Evolutionary conservation across 192 early-diverging fungal genomes (phyloP).

Genomic region (Coemansia sp.): DNA sequence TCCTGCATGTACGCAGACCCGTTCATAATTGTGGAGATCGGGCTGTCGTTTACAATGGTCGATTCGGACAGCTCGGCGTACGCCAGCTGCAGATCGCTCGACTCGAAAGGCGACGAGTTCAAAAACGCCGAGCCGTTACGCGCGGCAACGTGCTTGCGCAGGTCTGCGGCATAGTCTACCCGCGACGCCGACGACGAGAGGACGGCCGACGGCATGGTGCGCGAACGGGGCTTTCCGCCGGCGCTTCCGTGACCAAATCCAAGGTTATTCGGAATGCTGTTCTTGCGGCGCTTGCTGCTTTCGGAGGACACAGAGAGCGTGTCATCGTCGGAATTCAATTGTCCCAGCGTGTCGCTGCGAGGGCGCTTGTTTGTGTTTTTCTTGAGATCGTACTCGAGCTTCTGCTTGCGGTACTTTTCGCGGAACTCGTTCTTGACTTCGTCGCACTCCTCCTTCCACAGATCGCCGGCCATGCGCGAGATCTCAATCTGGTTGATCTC

Average conservation of each 20-base stretch:
- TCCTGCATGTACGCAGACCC: constrained; percentile 11
- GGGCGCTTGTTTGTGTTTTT: constrained; percentile 35
- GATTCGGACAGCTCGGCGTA: constrained; percentile 16
- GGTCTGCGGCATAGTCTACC: constrained; percentile 18
- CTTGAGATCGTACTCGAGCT: constrained; percentile 44
- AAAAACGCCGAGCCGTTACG: constrained; percentile 22
- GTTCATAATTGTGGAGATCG: constrained; percentile 21
- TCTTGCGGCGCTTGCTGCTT: constrained; percentile 14
- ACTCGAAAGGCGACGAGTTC: constrained; percentile 30
- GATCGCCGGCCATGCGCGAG: constrained; percentile 52
- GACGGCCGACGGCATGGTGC: constrained; percentile 33
- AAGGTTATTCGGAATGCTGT: constrained; percentile 1
- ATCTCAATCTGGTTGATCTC: constrained; percentile 52
- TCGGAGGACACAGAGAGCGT: not conserved
- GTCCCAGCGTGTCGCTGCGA: constrained; percentile 14
- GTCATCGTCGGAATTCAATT: constrained; percentile 3
- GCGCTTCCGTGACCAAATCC: constrained; percentile 6
- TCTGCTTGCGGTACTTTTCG: constrained; percentile 34
- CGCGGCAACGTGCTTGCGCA: constrained; percentile 44
- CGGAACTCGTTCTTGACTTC: constrained; percentile 48
- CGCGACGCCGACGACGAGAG: constrained; percentile 20
- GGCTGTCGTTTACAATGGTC: not conserved
- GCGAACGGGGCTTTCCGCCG: constrained; percentile 34
- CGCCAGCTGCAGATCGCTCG: constrained; percentile 19
- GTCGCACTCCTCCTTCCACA: constrained; percentile 46